Evolutionary conservation across 768 basidiomycete genomes (phyloP).

Genomic region (Amanita exitialis): DNA sequence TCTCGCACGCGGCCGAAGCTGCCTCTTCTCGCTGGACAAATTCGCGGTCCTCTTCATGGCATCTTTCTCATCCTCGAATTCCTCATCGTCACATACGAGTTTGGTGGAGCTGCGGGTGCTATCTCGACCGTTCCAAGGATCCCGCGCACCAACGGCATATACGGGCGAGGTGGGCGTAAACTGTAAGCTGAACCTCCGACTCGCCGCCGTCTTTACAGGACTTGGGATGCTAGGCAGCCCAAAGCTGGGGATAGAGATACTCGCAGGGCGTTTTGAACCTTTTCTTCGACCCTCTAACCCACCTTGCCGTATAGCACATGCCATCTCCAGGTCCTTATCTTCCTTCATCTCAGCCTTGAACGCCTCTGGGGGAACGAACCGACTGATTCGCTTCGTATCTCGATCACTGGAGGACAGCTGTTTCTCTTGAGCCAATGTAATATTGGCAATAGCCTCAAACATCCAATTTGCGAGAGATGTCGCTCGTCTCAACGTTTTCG

Average conservation of each 20-base stretch:
- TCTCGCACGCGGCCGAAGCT: conserved; percentile 13
- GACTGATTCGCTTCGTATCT: conserved; percentile 14
- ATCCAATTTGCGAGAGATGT: conserved; percentile 70
- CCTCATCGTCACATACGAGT: conserved; percentile 13
- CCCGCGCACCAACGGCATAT: conserved; percentile 12
- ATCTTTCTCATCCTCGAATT: conserved; percentile 35
- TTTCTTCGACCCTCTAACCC: conserved; percentile 5
- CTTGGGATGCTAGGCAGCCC: conserved; percentile 18
- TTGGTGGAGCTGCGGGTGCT: conserved; percentile 1
- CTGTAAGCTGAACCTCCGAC: conserved; percentile 47
- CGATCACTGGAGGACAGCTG: not conserved
- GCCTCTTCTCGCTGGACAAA: conserved; percentile 20
- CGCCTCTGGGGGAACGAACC: conserved; percentile 25
- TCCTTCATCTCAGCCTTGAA: conserved; percentile 11
- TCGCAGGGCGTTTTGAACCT: conserved; percentile 26
- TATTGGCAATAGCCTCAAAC: conserved; percentile 67
- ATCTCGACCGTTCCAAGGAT: not conserved
- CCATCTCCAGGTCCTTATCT: conserved; percentile 14
- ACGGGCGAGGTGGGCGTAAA: conserved; percentile 50
- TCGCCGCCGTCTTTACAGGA: conserved; percentile 20
- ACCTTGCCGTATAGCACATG: conserved; percentile 10
- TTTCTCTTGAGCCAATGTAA: conserved; percentile 28
- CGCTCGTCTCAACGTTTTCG: conserved; percentile 34
- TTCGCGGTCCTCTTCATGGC: conserved; percentile 28
- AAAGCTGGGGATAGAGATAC: conserved; percentile 23